Evolutionary conservation across 345 rosid genomes (phyloP).

Genomic region (Camelina sativa): DNA sequence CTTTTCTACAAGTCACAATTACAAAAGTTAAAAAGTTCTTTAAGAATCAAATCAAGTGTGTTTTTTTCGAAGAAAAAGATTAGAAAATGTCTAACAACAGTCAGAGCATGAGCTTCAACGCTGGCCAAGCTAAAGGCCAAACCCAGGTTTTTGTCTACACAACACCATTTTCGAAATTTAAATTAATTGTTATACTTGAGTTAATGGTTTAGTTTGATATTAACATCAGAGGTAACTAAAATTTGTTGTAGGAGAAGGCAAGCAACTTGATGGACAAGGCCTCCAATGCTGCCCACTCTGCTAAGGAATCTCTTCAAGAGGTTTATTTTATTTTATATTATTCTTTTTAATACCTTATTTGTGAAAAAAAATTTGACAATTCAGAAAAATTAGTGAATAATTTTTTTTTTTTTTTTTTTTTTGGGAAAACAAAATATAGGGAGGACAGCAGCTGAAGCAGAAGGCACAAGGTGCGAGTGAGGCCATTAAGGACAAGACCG

Average conservation of each 20-base stretch:
- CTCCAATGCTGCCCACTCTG: conserved; percentile 65
- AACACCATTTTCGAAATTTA: neutral
- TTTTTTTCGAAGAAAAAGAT: conserved; percentile 6
- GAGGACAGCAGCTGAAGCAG: conserved; percentile 61
- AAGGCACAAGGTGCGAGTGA: conserved; percentile 71
- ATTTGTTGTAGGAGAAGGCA: conserved; percentile 61
- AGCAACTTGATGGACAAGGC: conserved; percentile 64
- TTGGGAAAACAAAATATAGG: conserved; percentile 41
- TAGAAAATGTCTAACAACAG: conserved; percentile 51
- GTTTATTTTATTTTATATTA: conserved; percentile 39
- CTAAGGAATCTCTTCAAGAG: conserved; percentile 63
- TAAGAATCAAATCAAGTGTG: neutral
- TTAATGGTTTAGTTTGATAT: neutral
- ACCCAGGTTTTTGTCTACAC: conserved; percentile 48
- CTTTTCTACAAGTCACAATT: conserved; percentile 24
- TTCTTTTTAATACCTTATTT: neutral
- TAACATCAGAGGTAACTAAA: conserved; percentile 11
- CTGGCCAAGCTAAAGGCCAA: conserved; percentile 67
- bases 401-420: neutral
- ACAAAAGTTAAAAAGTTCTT: conserved; percentile 21
- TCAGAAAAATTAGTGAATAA: neutral
- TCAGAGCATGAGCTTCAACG: conserved; percentile 55
- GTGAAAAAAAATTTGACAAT: conserved; percentile 7
- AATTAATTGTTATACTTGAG: neutral
- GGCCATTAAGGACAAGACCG: conserved; percentile 65